Conservation (phyloP, 306 rosid genomes). For the Corylus avellana region DNA sequence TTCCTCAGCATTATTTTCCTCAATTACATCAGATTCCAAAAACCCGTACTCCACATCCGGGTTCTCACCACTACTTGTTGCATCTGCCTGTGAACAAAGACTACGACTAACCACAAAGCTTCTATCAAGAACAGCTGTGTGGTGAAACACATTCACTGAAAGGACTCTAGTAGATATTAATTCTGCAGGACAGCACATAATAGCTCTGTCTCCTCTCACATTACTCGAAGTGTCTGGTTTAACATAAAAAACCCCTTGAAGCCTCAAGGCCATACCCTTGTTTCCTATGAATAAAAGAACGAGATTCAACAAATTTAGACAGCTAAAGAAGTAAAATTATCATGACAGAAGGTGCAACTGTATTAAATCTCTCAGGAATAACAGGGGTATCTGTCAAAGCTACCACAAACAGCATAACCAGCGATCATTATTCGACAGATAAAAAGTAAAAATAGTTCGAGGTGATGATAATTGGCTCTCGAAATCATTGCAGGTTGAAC, state of each 20-base stretch:
- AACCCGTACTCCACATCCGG: background rate
- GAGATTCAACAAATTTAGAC: background rate
- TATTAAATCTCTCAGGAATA: background rate
- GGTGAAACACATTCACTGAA: background rate
- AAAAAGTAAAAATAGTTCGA: background rate
- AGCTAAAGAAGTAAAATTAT: background rate
- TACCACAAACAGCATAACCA: background rate
- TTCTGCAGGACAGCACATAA: background rate
- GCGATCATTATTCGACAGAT: background rate
- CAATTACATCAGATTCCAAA: background rate
- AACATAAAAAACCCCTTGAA: background rate
- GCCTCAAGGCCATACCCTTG: background rate
- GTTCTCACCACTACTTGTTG: background rate
- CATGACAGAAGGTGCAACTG: background rate
- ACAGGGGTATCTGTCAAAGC: background rate
- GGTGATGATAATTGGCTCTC: background rate
- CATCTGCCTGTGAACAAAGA: slow-evolving; percentile 10
- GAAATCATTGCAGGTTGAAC: background rate
- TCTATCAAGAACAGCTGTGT: background rate
- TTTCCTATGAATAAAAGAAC: slow-evolving; percentile 10
- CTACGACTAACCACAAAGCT: background rate
- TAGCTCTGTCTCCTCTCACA: slow-evolving; percentile 1
- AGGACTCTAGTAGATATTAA: background rate
- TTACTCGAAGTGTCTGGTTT: background rate
- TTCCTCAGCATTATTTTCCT: background rate